Evolutionary conservation across 1,284 basidiomycete species (phyloP).

Genomic region (Pascua guehoae): DNA sequence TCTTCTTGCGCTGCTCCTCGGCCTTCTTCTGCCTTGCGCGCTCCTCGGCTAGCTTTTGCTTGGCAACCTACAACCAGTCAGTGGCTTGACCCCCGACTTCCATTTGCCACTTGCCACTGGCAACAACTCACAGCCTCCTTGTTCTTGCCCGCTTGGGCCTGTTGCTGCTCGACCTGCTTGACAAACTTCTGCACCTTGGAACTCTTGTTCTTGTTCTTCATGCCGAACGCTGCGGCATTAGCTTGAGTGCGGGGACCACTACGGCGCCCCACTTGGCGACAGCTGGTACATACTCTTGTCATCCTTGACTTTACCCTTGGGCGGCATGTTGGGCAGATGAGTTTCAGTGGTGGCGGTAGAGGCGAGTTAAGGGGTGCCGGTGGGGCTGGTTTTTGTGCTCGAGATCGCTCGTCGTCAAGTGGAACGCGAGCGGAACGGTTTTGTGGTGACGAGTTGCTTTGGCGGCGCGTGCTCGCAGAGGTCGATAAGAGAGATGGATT

Average conservation of each 20-base stretch:
- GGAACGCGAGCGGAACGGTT: too few relatives aligned
- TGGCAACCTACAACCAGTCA: conserved; percentile 56
- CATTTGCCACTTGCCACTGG: neutral
- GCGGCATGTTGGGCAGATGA: conserved; percentile 36
- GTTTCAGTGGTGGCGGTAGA: neutral
- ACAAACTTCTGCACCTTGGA: conserved; percentile 86
- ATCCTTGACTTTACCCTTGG: conserved; percentile 38
- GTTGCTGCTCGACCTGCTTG: conserved; percentile 70
- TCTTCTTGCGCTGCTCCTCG: conserved; percentile 76
- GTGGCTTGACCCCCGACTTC: too few relatives aligned
- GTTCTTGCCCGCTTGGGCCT: conserved; percentile 66
- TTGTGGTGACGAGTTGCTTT: too few relatives aligned
- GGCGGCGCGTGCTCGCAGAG: too few relatives aligned
- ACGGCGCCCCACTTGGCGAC: neutral
- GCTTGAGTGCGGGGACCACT: neutral
- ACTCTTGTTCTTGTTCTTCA: conserved; percentile 98
- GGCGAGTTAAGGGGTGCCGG: neutral
- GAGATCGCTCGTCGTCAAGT: too few relatives aligned
- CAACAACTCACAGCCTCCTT: conserved; percentile 54
- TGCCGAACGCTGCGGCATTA: conserved; percentile 60
- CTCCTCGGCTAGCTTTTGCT: conserved; percentile 76
- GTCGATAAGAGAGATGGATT: too few relatives aligned
- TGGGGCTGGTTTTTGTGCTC: neutral
- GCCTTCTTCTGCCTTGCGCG: conserved; percentile 72
- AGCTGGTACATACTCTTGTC: conserved; percentile 30